Evolutionary conservation across 2,329 filamentous ascomycete genomes (phyloP), one percentile per base, ranked within the genome.

Genomic region (Xylaria polymorpha): DNA sequence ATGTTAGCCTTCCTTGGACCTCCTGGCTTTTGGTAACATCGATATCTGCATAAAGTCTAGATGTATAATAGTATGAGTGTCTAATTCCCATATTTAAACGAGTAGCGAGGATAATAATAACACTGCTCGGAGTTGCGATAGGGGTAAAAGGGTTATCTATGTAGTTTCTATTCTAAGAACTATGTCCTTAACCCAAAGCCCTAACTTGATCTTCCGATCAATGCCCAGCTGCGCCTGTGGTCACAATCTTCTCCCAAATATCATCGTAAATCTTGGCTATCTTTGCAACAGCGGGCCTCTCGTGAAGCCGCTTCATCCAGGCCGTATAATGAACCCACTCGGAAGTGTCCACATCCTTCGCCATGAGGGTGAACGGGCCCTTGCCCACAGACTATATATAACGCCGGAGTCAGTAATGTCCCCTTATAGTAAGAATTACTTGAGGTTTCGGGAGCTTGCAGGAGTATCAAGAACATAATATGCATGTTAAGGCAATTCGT

Each of bases 281-380:
- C 55, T 56, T 68, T 18, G 61, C 55, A 25, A 68, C 61, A 50
- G 60, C 60, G 20, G 61, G 56, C 18, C 66, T 32, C 4, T 61
- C 56, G 8, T 68, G 61, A 15, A 68, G 61, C 2, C 55, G 55
- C 32, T 64, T 60, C 46, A 68, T 46, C 61, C 56, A 61, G 15
- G 61, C 66, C 12, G 56, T 67, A 39, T 60, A 67, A 25, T 64
- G 53, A 41, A 32, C 46, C 60, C 65, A 67, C 22, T 67, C 37
- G 14, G 60, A 10, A 32, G 60, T 67, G 18, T 67, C 60, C 37
- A 64, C 44, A 12, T 67, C 65, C 37, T 53, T 67, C 29, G 59
- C 64, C 51, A 63, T 48, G 15, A 67, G 22, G 4, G 53, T 48
- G 35, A 53, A n/a, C 10, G 20, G 3, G 3, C 65, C 55, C 37